Evolutionary conservation across 306 rosid genomes (phyloP).

Genomic region (Hylodesmum podocarpum): DNA sequence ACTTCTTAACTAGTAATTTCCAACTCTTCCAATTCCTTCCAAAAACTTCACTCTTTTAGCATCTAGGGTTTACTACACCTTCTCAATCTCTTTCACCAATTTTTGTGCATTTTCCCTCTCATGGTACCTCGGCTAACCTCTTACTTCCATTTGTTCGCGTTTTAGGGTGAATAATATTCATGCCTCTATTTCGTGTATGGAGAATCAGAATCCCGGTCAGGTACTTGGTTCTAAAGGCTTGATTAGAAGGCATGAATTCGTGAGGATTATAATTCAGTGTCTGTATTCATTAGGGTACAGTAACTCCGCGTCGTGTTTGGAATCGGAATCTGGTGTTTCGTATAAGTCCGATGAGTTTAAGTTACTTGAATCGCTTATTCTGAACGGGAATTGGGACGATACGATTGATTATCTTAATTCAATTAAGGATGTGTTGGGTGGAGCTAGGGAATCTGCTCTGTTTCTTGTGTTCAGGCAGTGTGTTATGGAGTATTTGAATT

Average conservation of each 20-base stretch:
- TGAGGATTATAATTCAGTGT: conserved; percentile 71
- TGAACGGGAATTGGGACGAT: conserved; percentile 65
- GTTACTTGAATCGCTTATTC: conserved; percentile 58
- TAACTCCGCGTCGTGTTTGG: conserved; percentile 68
- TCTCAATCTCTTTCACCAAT: background rate
- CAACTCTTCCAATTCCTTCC: background rate
- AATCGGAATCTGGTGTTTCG: conserved; percentile 73
- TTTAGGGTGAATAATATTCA: background rate
- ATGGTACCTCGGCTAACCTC: background rate
- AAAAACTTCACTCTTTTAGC: background rate
- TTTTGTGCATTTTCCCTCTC: background rate
- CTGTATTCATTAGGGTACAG: conserved; percentile 64
- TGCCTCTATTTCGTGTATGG: conserved; percentile 36
- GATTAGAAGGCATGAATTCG: conserved; percentile 64
- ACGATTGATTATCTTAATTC: conserved; percentile 50
- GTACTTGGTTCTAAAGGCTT: conserved; percentile 65
- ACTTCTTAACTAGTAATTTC: too few relatives aligned
- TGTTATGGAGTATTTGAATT: conserved; percentile 55
- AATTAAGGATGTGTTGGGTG: conserved; percentile 52
- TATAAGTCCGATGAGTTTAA: conserved; percentile 52
- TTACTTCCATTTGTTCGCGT: background rate
- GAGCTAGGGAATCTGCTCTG: conserved; percentile 59
- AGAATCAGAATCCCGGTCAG: conserved; percentile 44
- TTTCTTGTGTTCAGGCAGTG: conserved; percentile 67
- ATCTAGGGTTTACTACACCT: background rate